phyloP scores from a whole-genome alignment of 495 filamentous ascomycete species.

The Thozetella sp. region DNA sequence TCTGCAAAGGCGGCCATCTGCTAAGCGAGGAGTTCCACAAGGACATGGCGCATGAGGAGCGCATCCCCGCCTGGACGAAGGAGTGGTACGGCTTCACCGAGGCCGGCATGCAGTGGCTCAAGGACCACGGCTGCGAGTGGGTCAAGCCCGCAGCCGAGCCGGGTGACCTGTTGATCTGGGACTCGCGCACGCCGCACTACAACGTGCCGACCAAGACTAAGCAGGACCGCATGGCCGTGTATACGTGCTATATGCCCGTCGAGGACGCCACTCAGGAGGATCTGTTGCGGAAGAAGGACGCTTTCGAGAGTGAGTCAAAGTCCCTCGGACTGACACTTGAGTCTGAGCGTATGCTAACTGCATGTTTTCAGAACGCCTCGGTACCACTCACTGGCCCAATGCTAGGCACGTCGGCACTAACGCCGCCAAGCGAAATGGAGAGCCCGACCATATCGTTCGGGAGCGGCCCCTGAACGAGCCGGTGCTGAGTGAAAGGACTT shows the following conservation, averaged over 20 bases:
- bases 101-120: background rate
- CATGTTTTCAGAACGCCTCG: background rate
- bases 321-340: no score
- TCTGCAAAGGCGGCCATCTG: background rate
- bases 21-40: background rate
- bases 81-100: slow-evolving; percentile 1
- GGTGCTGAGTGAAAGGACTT: background rate
- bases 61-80: background rate
- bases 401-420: background rate
- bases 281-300: background rate
- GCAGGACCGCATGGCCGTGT: background rate
- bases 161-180: background rate
- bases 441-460: background rate
- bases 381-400: background rate
- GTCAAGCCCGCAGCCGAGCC: background rate
- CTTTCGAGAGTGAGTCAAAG: background rate
- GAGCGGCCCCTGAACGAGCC: background rate
- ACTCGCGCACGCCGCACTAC: background rate
- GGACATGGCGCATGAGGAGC: background rate
- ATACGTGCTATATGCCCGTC: background rate
- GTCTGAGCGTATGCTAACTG: no score
- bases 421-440: background rate
- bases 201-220: background rate
- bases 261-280: background rate
- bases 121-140: background rate